A percentile compares a stretch with the other conserved stretches of the same genome.
Evolutionary conservation across 768 basidiomycete species (phyloP).

Genomic region (Neoboletus brunneissimus): DNA sequence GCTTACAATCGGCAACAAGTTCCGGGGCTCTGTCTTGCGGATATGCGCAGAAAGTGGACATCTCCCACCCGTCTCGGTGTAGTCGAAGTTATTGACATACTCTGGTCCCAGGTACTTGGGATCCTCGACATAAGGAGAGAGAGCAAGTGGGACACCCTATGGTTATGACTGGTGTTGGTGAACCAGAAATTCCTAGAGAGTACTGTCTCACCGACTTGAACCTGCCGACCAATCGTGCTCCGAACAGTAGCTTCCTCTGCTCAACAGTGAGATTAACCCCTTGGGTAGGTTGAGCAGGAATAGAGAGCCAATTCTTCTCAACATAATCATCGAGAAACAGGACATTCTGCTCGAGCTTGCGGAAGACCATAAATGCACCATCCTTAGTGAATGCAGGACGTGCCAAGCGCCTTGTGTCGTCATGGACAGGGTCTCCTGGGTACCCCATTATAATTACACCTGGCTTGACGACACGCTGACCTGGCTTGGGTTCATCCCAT

Average conservation of each 20-base stretch:
- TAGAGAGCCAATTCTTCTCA: background rate
- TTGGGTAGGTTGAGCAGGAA: background rate
- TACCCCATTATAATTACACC: background rate
- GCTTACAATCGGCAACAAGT: background rate
- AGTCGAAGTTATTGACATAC: background rate
- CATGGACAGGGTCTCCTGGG: background rate
- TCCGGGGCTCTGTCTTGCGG: background rate
- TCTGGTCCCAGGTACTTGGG: background rate
- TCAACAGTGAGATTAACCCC: background rate
- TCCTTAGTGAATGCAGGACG: background rate
- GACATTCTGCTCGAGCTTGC: background rate
- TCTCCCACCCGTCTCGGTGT: background rate
- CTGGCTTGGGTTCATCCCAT: background rate
- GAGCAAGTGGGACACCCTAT: background rate
- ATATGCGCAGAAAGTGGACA: background rate
- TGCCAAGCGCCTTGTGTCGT: background rate
- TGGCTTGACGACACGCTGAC: background rate
- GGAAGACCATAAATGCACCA: background rate
- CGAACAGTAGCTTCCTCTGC: background rate
- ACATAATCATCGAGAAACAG: background rate
- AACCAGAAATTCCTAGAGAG: background rate
- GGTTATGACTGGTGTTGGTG: background rate
- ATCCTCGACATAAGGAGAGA: background rate
- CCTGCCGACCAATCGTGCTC: background rate
- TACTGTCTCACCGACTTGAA: background rate